Evolutionary conservation across 192 early-diverging fungal genomes (phyloP), one percentile per base, ranked within the genome.

Genomic region (Backusella sp.): DNA sequence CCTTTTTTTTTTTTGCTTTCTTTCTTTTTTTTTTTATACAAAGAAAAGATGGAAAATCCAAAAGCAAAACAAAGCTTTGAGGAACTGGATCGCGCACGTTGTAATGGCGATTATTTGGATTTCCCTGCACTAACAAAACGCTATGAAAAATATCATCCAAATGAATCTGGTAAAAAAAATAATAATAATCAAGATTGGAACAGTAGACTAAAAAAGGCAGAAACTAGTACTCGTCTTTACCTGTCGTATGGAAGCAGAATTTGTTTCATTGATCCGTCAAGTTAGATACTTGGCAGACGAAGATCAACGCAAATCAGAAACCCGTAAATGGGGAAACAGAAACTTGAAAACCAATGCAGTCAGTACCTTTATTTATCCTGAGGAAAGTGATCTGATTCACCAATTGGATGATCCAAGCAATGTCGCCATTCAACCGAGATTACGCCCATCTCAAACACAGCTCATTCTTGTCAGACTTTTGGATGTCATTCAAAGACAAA

Each of bases 121-220:
- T 82, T 86, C 59, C 80, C 83, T 42, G 84, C 87, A 70, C 73
- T 86, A 15, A 82, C 86, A 19, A 78, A 85, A 69, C 85, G 86
- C 12, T 89, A 86, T 76, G 66, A 83, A 70, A 89, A 89, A 72
- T 86, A 87, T 56, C 86, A 84, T 72, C 79, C 84, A 39, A 82
- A 86, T 59, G 87, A 86, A 53, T 36, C 78, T 68, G 88, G 88
- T 84, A 84, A 78, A 15, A 32, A 32, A 1, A 32, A 32, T 32
- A 32, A 32, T 1, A 32, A 32, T 32, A 32, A 32, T 32, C 32
- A 32, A 32, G 32, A 32, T 32, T 32, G 2, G 14, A 11, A 44
- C 4, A 21, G 11, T 14, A 17, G 32, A 32, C 32, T 32, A 15
- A 28, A 23, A 21, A 68, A 0, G 8, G 2, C 9, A 44, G 2